Evolutionary conservation across 768 basidiomycete genomes (phyloP).

Genomic region (Auricularia heimuer): DNA sequence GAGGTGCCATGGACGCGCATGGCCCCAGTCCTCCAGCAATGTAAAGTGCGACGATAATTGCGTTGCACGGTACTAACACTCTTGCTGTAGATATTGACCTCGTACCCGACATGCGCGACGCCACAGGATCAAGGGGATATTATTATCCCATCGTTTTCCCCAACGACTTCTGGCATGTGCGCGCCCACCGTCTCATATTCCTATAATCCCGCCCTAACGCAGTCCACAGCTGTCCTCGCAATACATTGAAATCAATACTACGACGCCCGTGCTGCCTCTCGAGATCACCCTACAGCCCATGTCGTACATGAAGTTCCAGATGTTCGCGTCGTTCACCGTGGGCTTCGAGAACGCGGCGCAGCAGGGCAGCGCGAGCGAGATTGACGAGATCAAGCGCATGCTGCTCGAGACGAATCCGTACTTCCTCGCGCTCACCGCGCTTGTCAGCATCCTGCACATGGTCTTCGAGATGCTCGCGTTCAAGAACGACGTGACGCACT

Average conservation of each 20-base stretch:
- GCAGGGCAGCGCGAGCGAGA: slow-evolving; percentile 51
- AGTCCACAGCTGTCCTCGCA: slow-evolving; percentile 45
- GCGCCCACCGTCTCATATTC: background rate
- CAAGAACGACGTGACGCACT: slow-evolving; percentile 89
- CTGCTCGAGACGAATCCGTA: slow-evolving; percentile 81
- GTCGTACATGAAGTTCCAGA: slow-evolving; percentile 77
- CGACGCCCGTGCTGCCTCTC: slow-evolving; percentile 68
- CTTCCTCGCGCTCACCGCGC: slow-evolving; percentile 72
- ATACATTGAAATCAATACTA: slow-evolving; percentile 76
- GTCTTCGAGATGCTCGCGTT: slow-evolving; percentile 96
- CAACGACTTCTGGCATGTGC: slow-evolving; percentile 90
- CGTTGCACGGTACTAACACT: slow-evolving; percentile 14
- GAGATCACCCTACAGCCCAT: slow-evolving; percentile 78
- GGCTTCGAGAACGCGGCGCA: slow-evolving; percentile 83
- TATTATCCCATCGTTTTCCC: slow-evolving; percentile 87
- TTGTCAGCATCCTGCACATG: slow-evolving; percentile 81
- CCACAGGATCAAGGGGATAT: slow-evolving; percentile 52
- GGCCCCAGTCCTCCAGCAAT: slow-evolving; percentile 42
- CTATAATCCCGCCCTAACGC: background rate
- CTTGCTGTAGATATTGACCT: slow-evolving; percentile 48
- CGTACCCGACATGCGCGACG: slow-evolving; percentile 48
- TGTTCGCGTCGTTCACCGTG: slow-evolving; percentile 74
- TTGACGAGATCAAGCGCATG: slow-evolving; percentile 96
- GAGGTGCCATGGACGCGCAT: slow-evolving; percentile 43
- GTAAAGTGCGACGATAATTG: slow-evolving; percentile 33